Base-by-base conservation (phyloP, 345 rosid genomes). In the Leavenworthia alabamica region DNA sequence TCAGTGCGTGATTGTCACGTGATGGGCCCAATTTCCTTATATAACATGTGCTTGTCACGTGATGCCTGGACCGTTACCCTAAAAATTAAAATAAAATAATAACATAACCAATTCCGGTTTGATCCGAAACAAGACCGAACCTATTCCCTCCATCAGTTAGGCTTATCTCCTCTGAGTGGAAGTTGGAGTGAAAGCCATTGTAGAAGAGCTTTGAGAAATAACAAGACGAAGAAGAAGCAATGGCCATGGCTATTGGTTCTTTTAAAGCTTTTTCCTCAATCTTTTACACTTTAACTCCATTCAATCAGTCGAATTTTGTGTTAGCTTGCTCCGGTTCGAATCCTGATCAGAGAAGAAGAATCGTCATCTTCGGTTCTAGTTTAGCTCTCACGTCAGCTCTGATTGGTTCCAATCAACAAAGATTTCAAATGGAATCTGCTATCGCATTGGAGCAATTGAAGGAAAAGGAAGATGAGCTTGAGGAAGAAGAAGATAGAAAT, bases 401-500 rank as follows among this genome's bases (percentile, higher is more conserved):
- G 1, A 60, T 81, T 68, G 12, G 7, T n/a, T 62, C 71, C 6
- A 51, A 3, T 42, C 36, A 6, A 24, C 62, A 40, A 11, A 41
- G 8, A 2, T 24, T 27, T 52, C 67, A 72, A 2, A 14, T 63
- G 13, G 68, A 20, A 6, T 58, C 83, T 4, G 88, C 93, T 24
- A 24, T 70, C 51, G 90, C 96, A 48, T 35, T 66, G 17, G 78
- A 68, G 1, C 22, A 10, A 29, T 2, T 37, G 6, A 53, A 62
- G 1, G 51, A 66, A 20, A 72, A 60, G 41, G 70, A 73, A 2
- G 86, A 84, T 13, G 87, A 84, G 36, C 72, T 82, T 24, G 84
- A 80, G 49, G 74, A 68, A 75, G 88, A 85, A 72, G 98, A 89
- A 73, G 89, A 85, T 19, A 77, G 89, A 66, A 68, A 76, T 20